A percentile compares a stretch with the other conserved stretches of the same genome.
Evolutionary conservation across 2,329 filamentous ascomycete species (phyloP).

Genomic region (Neonectria faginata): DNA sequence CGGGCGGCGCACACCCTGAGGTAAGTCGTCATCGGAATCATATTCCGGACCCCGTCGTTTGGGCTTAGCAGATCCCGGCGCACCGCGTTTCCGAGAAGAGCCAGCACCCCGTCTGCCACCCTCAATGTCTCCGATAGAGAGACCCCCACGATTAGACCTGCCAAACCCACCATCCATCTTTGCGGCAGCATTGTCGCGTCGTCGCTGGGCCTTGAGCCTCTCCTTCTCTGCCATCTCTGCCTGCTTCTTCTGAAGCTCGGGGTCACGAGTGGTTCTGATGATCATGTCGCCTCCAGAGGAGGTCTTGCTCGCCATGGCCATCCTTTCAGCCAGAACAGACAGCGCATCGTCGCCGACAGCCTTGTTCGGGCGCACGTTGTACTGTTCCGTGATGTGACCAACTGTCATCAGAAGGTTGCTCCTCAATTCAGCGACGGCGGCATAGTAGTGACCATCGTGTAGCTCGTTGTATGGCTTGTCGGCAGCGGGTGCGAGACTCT

Average conservation of each 20-base stretch:
- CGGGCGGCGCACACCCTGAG: constrained; percentile 66
- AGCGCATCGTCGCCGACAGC: constrained; percentile 78
- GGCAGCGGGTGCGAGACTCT: constrained; percentile 72
- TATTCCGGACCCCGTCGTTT: constrained; percentile 73
- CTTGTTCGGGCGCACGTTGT: constrained; percentile 75
- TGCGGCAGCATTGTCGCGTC: constrained; percentile 74
- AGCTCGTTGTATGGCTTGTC: constrained; percentile 72
- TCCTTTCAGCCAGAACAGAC: constrained; percentile 73
- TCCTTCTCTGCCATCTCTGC: constrained; percentile 82
- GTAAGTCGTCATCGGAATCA: constrained; percentile 81
- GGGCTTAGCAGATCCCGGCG: constrained; percentile 60
- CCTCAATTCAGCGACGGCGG: constrained; percentile 76
- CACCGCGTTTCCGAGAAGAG: constrained; percentile 65
- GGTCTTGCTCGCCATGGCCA: constrained; percentile 72
- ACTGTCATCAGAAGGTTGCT: constrained; percentile 78
- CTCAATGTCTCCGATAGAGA: constrained; percentile 78
- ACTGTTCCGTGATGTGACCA: constrained; percentile 80
- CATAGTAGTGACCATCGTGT: constrained; percentile 81
- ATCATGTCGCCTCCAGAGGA: constrained; percentile 71
- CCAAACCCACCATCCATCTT: constrained; percentile 70
- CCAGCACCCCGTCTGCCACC: constrained; percentile 63
- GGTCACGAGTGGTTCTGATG: constrained; percentile 77
- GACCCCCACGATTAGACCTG: constrained; percentile 64
- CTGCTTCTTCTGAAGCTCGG: constrained; percentile 78
- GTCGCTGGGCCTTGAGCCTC: constrained; percentile 73